Evolutionary conservation across 75 land plant genomes (phyloP).

Genomic region (Picea glauca): DNA sequence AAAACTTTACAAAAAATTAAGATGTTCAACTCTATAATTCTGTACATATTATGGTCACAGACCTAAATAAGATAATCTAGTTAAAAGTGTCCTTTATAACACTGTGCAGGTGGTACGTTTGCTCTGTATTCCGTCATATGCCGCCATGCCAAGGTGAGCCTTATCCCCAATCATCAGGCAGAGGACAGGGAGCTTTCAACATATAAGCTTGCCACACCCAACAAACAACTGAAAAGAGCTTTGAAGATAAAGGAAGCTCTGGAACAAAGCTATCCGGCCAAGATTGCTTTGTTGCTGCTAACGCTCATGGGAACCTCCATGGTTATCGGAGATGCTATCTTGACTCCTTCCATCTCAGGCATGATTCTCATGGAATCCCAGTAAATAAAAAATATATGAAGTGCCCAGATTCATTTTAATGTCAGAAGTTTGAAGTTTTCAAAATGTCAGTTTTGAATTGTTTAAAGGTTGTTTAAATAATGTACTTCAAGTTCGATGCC

Average conservation of each 20-base stretch:
- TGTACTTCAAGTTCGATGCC: no score
- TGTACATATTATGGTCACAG: no score
- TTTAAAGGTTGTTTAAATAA: no score
- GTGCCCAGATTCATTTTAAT: no score
- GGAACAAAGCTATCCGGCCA: constrained; percentile 27
- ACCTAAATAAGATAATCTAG: no score
- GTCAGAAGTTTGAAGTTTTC: no score
- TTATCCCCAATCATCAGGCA: constrained; percentile 48
- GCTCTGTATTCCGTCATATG: constrained; percentile 59
- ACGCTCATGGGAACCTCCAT: constrained; percentile 50
- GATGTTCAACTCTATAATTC: no score
- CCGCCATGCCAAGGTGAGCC: constrained; percentile 54
- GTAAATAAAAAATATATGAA: no score
- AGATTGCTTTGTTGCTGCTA: constrained; percentile 19
- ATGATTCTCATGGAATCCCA: no score
- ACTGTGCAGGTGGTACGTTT: constrained; percentile 44
- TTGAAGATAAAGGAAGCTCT: constrained; percentile 30
- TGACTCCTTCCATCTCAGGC: constrained; percentile 60
- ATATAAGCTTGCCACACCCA: constrained; percentile 34
- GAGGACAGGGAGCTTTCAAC: constrained; percentile 70
- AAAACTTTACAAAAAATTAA: no score
- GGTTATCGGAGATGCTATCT: constrained; percentile 35
- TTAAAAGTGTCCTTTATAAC: no score
- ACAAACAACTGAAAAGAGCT: background rate
- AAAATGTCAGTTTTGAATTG: no score